Base-by-base conservation (phyloP, 2,329 filamentous ascomycete species). In the Talaromyces albobiverticillius region DNA sequence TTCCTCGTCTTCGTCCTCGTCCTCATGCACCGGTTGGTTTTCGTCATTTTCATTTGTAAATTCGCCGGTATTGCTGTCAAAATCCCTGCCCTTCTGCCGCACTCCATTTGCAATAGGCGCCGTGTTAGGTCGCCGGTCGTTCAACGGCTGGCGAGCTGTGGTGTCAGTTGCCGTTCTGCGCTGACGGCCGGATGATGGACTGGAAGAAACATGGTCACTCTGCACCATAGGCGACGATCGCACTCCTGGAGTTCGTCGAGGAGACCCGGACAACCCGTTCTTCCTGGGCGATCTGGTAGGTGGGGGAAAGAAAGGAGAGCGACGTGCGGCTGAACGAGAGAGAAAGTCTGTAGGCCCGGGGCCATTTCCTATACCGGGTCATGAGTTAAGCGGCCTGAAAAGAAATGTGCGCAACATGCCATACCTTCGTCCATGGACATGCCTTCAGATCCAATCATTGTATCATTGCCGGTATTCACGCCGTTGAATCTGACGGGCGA, bases 381-480 rank as follows among this genome's bases (percentile, higher is more conserved):
- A 38, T 16, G 22, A 43, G 36, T 16, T 6, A 38, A 18, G n/a
- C 31, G 13, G 31, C 13, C 7, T 34, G 31, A 10, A 6, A 20
- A 26, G 38, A 55, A 29, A 29, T 29, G 5, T 29, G 26, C 26
- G 26, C 5, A 29, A 29, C 26, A 29, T 5, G 5, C 66, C 78
- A 54, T 76, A 87, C 84, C 85, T 56, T 85, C 79, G 59, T 80
- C 80, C 50, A 86, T 73, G 22, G 85, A 83, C 84, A 87, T 85
- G 55, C 79, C 78, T 63, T 80, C 80, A 26, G 82, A 83, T 16
- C 77, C 77, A 22, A 74, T 75, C 38, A 79, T 71, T 13, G 77
- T 80, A 31, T 74, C 69, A 58, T 76, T 73, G 42, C 63, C 66
- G 54, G 62, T 62, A 41, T 60, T 58, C 51, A 68, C 66, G 3